Evolutionary conservation across 495 filamentous ascomycete species (phyloP).

Genomic region (Aspergillus hancockii): DNA sequence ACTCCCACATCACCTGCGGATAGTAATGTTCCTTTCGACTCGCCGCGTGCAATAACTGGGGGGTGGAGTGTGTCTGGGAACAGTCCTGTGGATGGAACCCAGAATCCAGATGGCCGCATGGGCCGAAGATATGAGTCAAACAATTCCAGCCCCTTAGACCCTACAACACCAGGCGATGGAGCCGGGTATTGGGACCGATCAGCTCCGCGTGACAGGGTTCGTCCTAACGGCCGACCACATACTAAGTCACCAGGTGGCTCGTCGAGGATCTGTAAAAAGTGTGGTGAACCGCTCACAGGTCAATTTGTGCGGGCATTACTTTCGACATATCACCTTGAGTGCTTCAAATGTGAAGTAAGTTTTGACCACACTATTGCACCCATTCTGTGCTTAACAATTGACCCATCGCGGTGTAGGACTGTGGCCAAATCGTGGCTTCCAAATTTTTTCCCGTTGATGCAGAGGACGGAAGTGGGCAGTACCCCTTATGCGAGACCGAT

Average conservation of each 20-base stretch:
- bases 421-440: conserved; percentile 91
- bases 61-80: conserved; percentile 34
- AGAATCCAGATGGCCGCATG: conserved; percentile 34
- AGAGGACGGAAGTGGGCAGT: conserved; percentile 79
- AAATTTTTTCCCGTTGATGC: conserved; percentile 98
- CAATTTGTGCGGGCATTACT: conserved; percentile 94
- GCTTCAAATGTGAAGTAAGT: conserved; percentile 94
- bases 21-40: conserved; percentile 45
- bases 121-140: conserved; percentile 35
- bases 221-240: conserved; percentile 43
- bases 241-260: conserved; percentile 43
- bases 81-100: conserved; percentile 23
- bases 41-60: conserved; percentile 37
- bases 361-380: conserved; percentile 4
- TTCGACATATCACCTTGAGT: conserved; percentile 94
- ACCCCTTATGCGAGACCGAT: conserved; percentile 96
- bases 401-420: conserved; percentile 66
- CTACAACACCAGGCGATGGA: conserved; percentile 32
- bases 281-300: conserved; percentile 78
- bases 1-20: conserved; percentile 50
- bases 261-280: conserved; percentile 80
- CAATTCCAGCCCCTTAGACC: conserved; percentile 22
- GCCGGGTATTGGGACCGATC: conserved; percentile 40
- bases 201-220: conserved; percentile 43
- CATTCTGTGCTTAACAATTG: not conserved